Percentiles rank a stretch among this genome's conserved stretches.
These are phyloP conservation scores for Leccinum fuscescens DNA, from an alignment of 1,284 basidiomycete species.

Conservation along the genomic window DNA sequence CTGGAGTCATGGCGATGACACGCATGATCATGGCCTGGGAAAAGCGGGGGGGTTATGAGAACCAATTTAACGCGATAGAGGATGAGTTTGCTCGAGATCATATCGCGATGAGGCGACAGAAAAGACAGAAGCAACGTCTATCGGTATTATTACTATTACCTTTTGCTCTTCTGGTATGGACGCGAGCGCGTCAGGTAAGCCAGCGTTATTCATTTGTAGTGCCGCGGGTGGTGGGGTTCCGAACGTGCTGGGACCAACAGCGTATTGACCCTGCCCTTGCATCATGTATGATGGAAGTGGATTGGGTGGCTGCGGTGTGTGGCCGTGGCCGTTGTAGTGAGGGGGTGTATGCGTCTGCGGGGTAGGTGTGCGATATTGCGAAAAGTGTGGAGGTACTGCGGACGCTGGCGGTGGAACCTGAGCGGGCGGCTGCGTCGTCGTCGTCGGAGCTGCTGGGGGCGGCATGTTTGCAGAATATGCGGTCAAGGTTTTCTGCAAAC, in stretches of 20 bases:
- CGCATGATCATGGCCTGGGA: conserved; percentile 62
- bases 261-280: conserved; percentile 25
- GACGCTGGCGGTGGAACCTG: conserved; percentile 30
- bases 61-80: conserved; percentile 2
- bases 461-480: conserved; percentile 31
- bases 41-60: conserved; percentile 9
- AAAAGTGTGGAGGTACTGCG: conserved; percentile 48
- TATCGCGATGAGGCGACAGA: not conserved
- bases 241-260: conserved; percentile 18
- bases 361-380: conserved; percentile 45
- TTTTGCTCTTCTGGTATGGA: conserved; percentile 69
- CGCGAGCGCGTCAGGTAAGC: conserved; percentile 51
- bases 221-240: conserved; percentile 20
- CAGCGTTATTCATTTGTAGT: conserved; percentile 23
- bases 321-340: conserved; percentile 25
- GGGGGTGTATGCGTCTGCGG: conserved; percentile 36
- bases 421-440: conserved; percentile 26
- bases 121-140: conserved; percentile 7
- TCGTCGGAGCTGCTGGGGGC: conserved; percentile 26
- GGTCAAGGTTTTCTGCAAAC: conserved; percentile 36
- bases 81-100: not conserved
- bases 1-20: conserved; percentile 67
- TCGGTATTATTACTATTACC: conserved; percentile 36
- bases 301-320: conserved; percentile 29
- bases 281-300: conserved; percentile 16